Evolutionary conservation across 2,329 filamentous ascomycete genomes (phyloP).

Genomic region (Chrysoporthe austroafricana): DNA sequence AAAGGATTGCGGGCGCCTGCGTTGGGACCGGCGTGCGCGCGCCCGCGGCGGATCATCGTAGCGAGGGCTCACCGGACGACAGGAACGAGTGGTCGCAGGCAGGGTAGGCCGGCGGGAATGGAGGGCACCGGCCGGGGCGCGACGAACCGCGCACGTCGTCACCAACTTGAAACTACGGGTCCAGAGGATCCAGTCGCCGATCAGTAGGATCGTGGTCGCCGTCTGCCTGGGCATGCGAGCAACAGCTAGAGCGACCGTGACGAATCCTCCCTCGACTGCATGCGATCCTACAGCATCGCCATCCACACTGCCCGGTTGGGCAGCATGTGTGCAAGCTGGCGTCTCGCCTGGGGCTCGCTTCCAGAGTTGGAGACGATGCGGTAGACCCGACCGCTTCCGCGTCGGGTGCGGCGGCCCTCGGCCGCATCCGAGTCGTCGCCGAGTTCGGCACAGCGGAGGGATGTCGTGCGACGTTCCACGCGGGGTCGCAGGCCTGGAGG

Average conservation of each 20-base stretch:
- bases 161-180: neutral
- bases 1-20: too few species aligned
- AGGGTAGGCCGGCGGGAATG: too few species aligned
- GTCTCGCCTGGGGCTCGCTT: too few species aligned
- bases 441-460: neutral
- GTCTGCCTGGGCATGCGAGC: neutral
- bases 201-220: constrained; percentile 1
- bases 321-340: neutral
- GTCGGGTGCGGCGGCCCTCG: neutral
- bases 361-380: neutral
- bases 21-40: too few species aligned
- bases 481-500: neutral
- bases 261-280: neutral
- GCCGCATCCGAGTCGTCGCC: constrained; percentile 1
- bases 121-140: too few species aligned
- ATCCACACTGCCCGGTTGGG: neutral
- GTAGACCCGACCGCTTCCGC: neutral
- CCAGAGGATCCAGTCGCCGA: neutral
- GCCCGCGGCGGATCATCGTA: too few species aligned
- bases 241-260: neutral
- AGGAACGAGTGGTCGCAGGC: too few species aligned
- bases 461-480: constrained; percentile 12
- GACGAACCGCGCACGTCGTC: too few species aligned
- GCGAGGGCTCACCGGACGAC: too few species aligned
- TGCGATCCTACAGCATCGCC: neutral